Evolutionary conservation across 495 filamentous ascomycete species (phyloP).

Genomic region (Hypomontagnella submonticulosa): DNA sequence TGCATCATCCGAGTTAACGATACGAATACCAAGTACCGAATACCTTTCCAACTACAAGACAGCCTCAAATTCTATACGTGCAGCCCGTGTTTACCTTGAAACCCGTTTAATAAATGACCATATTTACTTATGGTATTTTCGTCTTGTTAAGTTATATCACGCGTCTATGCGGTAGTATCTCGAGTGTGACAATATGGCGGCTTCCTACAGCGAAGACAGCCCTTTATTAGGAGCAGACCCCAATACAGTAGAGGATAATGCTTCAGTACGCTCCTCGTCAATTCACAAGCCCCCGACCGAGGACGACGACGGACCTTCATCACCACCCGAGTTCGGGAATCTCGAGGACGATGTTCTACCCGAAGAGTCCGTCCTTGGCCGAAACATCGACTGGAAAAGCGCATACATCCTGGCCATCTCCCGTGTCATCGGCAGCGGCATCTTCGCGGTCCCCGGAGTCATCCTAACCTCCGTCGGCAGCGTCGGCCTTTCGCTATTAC

Average conservation of each 20-base stretch:
- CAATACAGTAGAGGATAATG: background rate
- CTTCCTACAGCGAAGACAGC: slow-evolving; percentile 27
- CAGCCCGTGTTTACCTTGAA: background rate
- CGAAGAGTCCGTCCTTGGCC: slow-evolving; percentile 70
- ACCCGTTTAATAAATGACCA: background rate
- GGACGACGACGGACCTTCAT: slow-evolving; percentile 30
- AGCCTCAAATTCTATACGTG: background rate
- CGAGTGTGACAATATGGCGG: slow-evolving; percentile 13
- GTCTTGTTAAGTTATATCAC: slow-evolving; percentile 14
- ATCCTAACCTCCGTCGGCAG: slow-evolving; percentile 76
- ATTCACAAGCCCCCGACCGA: slow-evolving; percentile 24
- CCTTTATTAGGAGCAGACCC: slow-evolving; percentile 31
- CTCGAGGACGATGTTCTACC: slow-evolving; percentile 70
- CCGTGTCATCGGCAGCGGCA: slow-evolving; percentile 78
- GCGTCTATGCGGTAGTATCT: slow-evolving; percentile 1
- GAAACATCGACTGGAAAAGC: slow-evolving; percentile 72
- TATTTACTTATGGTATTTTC: background rate
- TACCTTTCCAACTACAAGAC: background rate
- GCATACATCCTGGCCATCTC: slow-evolving; percentile 82
- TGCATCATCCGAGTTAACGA: slow-evolving; percentile 2
- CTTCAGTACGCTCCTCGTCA: slow-evolving; percentile 29
- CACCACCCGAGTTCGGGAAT: slow-evolving; percentile 43
- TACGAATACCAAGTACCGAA: too few relatives aligned
- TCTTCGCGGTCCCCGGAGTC: slow-evolving; percentile 78
- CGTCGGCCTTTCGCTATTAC: slow-evolving; percentile 68